Base-by-base conservation (phyloP, 129 eudicot species). In the sunflower (Helianthus annuus) region DNA sequence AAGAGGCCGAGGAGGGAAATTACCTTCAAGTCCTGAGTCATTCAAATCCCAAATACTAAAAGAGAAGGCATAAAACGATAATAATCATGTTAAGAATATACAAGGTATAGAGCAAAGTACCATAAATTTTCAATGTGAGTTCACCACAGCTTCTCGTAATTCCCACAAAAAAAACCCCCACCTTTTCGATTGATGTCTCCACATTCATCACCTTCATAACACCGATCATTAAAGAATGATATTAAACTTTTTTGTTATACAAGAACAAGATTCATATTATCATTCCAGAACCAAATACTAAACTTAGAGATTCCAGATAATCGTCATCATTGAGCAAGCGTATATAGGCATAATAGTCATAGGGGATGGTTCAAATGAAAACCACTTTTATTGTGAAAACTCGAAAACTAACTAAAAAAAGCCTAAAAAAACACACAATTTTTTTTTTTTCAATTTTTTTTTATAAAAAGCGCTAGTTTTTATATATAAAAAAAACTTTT, bases 31-130 rank as follows among this genome's bases (percentile, higher is more conserved):
- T 68, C 68, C 80, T 11, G 81, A 80, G 38, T 83, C 89, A 67
- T 80, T 83, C 88, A 92, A 86, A 71, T 88, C 96, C 99, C 96
- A 94, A 66, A 94, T 78, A 66, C 99, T 94, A 72, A 76, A 64
- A 56, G 5, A 13, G 15, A 13, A 61, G 1, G 24, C 14, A 27
- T 17, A 34, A 54, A 44, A 19, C 36, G 27, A 11, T 27, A 12
- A 11, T 4, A 49, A 14, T 68, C 42, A 2, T 32, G 39, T 13
- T 32, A 24, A 48, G 17, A 32, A 13, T 40, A 62, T 66, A 15
- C 68, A 24, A 57, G 75, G 16, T 55, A 70, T 48, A 15, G 15
- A 65, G 7, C 27, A 62, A 69, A 72, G 77, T 86, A 94, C 99
- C 97, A 88, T 71, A 94, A 73, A 19, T 97, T 85, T 79, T n/a